Conservation (phyloP, 2,329 filamentous ascomycete genomes). For the Colletotrichum australisinense region DNA sequence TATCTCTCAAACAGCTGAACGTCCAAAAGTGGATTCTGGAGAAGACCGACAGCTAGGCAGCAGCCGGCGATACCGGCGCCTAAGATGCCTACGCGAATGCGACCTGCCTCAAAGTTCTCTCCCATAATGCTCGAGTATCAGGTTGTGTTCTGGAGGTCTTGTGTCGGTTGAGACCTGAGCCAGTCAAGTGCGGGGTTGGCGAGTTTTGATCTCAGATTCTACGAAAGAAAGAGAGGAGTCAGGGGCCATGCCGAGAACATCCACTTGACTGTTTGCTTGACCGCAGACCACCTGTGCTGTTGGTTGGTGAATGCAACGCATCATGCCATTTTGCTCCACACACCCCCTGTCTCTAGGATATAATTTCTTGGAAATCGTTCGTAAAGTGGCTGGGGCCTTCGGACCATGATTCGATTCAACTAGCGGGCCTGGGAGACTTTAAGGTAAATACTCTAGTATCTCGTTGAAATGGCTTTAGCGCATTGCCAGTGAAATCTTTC, state of each 20-base stretch:
- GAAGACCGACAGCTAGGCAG: not conserved
- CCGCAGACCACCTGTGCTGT: not conserved
- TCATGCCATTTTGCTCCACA: not conserved
- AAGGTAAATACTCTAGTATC: too few relatives aligned
- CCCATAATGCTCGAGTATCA: not conserved
- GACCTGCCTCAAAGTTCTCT: not conserved
- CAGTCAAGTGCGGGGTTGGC: not conserved
- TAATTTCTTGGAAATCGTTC: too few relatives aligned
- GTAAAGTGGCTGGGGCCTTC: too few relatives aligned
- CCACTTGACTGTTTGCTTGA: not conserved
- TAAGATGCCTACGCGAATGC: not conserved
- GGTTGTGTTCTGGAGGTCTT: not conserved
- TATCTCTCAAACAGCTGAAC: not conserved
- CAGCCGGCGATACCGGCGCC: not conserved
- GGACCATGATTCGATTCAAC: too few relatives aligned
- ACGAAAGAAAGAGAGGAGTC: not conserved
- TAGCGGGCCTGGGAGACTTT: too few relatives aligned
- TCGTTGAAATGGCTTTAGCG: too few relatives aligned
- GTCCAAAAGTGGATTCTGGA: not conserved
- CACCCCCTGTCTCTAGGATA: not conserved
- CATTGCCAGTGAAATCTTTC: too few relatives aligned
- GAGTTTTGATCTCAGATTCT: not conserved
- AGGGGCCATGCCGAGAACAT: not conserved
- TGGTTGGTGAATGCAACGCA: not conserved
- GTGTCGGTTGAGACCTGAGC: not conserved